Evolutionary conservation across 2,329 filamentous ascomycete genomes (phyloP).

Genomic region (Ascomycota sp.): DNA sequence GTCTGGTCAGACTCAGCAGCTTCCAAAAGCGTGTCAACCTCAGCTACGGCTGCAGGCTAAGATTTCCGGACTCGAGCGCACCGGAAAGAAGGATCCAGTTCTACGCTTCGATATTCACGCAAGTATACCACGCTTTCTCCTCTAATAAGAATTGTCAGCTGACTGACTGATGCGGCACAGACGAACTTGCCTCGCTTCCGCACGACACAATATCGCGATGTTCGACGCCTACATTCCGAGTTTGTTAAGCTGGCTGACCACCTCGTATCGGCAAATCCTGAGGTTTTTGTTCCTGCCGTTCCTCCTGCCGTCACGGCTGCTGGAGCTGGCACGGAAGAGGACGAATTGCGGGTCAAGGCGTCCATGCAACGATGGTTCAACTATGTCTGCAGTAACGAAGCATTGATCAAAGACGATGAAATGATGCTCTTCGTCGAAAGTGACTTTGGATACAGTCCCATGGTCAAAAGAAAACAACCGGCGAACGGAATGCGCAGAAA

Average conservation of each 20-base stretch:
- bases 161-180: conserved; percentile 21
- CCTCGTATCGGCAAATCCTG: conserved; percentile 89
- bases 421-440: conserved; percentile 98
- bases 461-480: conserved; percentile 87
- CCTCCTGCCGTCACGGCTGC: conserved; percentile 87
- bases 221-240: conserved; percentile 83
- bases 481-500: conserved; percentile 88
- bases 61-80: conserved; percentile 79
- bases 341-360: conserved; percentile 71
- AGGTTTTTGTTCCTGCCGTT: conserved; percentile 80
- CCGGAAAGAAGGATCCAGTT: conserved; percentile 86
- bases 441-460: conserved; percentile 92
- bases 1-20: conserved; percentile 19
- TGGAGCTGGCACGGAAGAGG: conserved; percentile 86
- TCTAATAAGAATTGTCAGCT: background rate
- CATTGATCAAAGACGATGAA: conserved; percentile 85
- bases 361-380: conserved; percentile 90
- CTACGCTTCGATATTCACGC: conserved; percentile 92
- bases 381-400: conserved; percentile 74
- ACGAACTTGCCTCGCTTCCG: conserved; percentile 97
- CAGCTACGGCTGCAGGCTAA: conserved; percentile 80
- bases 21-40: conserved; percentile 38
- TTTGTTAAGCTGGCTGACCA: conserved; percentile 93
- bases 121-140: conserved; percentile 9
- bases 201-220: conserved; percentile 93